These are phyloP conservation scores for Monosporascus sp. DNA, from an alignment of 2,329 filamentous ascomycete genomes.

Conservation along the genomic window DNA sequence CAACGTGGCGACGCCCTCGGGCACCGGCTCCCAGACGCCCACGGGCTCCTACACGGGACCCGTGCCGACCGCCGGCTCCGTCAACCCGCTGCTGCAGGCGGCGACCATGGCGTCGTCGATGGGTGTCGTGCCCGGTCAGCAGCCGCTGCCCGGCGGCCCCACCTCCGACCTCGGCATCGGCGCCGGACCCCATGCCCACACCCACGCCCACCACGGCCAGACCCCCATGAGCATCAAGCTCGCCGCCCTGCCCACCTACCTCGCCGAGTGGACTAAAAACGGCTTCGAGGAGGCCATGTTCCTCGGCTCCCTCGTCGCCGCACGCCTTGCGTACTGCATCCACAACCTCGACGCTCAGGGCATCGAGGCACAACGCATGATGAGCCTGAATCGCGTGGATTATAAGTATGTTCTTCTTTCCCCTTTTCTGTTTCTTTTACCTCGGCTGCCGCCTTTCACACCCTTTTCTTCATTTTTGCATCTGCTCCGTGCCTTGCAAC, in stretches of 20 bases:
- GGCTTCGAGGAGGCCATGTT: slow-evolving; percentile 78
- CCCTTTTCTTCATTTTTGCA: background rate
- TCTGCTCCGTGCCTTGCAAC: background rate
- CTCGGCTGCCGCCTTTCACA: background rate
- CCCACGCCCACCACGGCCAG: slow-evolving; percentile 53
- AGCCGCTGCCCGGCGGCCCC: slow-evolving; percentile 36
- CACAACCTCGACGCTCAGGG: slow-evolving; percentile 51
- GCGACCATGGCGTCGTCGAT: slow-evolving; percentile 70
- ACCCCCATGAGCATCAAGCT: slow-evolving; percentile 82
- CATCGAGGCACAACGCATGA: slow-evolving; percentile 47
- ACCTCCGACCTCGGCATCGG: slow-evolving; percentile 29
- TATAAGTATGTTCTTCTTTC: slow-evolving; percentile 46
- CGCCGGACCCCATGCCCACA: slow-evolving; percentile 21
- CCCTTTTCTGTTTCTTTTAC: background rate
- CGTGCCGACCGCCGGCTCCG: slow-evolving; percentile 44
- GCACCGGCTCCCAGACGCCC: slow-evolving; percentile 88
- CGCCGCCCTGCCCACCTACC: slow-evolving; percentile 73
- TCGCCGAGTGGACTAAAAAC: slow-evolving; percentile 84
- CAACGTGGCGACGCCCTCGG: slow-evolving; percentile 83
- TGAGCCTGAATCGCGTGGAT: slow-evolving; percentile 53
- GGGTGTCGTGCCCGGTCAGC: slow-evolving; percentile 33
- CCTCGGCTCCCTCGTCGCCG: slow-evolving; percentile 80
- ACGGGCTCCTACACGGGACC: slow-evolving; percentile 56
- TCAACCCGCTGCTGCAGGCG: slow-evolving; percentile 88
- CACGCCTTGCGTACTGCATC: slow-evolving; percentile 53